These are phyloP conservation scores for Mortierella sp. DNA, from an alignment of 371 early-diverging fungal species.

Conservation along the genomic window DNA sequence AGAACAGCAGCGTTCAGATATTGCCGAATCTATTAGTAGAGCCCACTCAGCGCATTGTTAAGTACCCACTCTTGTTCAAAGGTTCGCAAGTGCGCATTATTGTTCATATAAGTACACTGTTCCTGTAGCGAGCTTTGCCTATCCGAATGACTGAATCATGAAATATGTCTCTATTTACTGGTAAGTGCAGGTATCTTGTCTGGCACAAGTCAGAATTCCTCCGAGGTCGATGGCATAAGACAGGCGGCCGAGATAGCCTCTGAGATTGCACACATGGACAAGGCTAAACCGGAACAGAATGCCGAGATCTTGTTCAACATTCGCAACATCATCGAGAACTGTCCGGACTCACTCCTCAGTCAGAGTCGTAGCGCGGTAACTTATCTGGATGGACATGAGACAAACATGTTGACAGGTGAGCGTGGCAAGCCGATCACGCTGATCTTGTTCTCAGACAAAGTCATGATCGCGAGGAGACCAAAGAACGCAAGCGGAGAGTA, in stretches of 20 bases:
- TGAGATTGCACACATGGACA: conserved; percentile 42
- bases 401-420: conserved; percentile 43
- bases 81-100: neutral
- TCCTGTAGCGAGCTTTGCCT: too few relatives aligned
- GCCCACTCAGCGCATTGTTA: conserved; percentile 48
- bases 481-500: conserved; percentile 20
- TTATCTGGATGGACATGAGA: conserved; percentile 39
- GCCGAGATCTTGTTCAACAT: conserved; percentile 35
- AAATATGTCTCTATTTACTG: neutral
- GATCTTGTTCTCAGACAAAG: conserved; percentile 45
- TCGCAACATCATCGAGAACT: conserved; percentile 32
- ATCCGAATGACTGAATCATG: neutral
- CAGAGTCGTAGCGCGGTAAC: conserved; percentile 22
- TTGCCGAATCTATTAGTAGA: conserved; percentile 35
- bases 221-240: conserved; percentile 20
- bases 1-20: conserved; percentile 13
- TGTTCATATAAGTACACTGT: neutral
- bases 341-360: conserved; percentile 40
- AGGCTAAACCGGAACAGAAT: conserved; percentile 34
- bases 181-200: conserved; percentile 26
- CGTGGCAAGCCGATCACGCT: conserved; percentile 30
- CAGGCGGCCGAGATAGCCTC: conserved; percentile 33
- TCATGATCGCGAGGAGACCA: conserved; percentile 46
- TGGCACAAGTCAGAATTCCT: conserved; percentile 19
- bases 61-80: conserved; percentile 49